Evolutionary conservation across 148 eudicot genomes (phyloP).

Genomic region (Mesembryanthemum crystallinum): DNA sequence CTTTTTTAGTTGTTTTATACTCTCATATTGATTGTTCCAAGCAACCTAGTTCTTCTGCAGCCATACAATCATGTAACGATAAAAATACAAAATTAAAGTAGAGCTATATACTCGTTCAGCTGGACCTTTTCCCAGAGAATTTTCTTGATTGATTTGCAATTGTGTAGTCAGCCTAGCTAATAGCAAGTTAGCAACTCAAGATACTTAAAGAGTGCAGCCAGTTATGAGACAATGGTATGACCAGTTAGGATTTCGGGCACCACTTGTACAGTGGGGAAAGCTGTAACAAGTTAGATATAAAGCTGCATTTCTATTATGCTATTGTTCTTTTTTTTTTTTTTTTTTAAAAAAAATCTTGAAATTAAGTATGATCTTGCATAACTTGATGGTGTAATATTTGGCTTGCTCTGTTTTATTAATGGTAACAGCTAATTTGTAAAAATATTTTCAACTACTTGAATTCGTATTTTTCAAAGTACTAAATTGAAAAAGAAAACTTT

Average conservation of each 20-base stretch:
- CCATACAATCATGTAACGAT: background rate
- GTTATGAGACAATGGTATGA: background rate
- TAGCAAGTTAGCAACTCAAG: background rate
- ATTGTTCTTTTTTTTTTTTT: too few species aligned
- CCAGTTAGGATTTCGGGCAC: background rate
- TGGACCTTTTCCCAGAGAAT: background rate
- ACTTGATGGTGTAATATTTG: background rate
- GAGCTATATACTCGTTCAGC: background rate
- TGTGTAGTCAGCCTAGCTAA: background rate
- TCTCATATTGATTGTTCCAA: background rate
- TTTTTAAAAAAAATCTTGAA: too few species aligned
- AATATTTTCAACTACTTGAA: background rate
- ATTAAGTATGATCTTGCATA: background rate
- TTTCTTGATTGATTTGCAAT: background rate
- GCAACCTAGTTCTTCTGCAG: background rate
- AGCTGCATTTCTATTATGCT: background rate
- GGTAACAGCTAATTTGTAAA: too few species aligned
- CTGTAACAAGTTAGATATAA: background rate
- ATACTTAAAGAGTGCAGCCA: background rate
- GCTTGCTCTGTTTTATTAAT: background rate
- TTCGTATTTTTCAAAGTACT: background rate
- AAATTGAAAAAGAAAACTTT: background rate
- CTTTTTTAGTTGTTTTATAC: background rate
- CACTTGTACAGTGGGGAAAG: background rate
- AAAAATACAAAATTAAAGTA: background rate